A percentile compares a stretch with the other conserved stretches of the same genome.
Conservation (phyloP, 1,284 basidiomycete genomes). For the Trichosporon sp. region DNA sequence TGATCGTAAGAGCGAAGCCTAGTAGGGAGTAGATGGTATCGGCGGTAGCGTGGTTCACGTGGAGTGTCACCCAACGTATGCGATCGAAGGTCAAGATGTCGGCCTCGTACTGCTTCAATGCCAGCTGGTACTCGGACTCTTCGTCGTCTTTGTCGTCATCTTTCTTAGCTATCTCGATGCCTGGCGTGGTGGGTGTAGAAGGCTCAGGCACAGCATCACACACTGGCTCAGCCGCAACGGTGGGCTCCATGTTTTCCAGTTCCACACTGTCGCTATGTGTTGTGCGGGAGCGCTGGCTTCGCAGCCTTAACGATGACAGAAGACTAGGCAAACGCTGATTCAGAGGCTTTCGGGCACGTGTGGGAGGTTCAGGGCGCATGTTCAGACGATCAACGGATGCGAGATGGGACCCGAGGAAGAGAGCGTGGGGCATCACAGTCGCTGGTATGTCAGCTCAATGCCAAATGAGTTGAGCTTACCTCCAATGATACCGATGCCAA, state of each 20-base stretch:
- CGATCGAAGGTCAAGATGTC: slow-evolving; percentile 59
- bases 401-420: slow-evolving; percentile 81
- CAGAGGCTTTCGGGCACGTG: background rate
- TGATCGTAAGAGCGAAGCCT: slow-evolving; percentile 80
- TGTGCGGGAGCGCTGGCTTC: background rate
- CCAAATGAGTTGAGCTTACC: slow-evolving; percentile 17
- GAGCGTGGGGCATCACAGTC: slow-evolving; percentile 80
- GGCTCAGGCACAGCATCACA: background rate
- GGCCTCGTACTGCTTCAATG: slow-evolving; percentile 50
- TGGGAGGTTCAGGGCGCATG: slow-evolving; percentile 36
- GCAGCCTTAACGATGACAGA: slow-evolving; percentile 14
- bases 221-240: background rate
- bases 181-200: background rate
- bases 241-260: background rate
- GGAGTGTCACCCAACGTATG: slow-evolving; percentile 63
- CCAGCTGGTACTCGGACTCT: slow-evolving; percentile 15
- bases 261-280: slow-evolving; percentile 1
- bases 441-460: slow-evolving; percentile 46
- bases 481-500: slow-evolving; percentile 58
- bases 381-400: slow-evolving; percentile 67
- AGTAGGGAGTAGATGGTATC: slow-evolving; percentile 55
- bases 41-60: slow-evolving; percentile 67
- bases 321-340: slow-evolving; percentile 19
- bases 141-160: slow-evolving; percentile 22
- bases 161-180: slow-evolving; percentile 12